These are phyloP conservation scores for Aspergillus nomiae DNA, from an alignment of 2,329 filamentous ascomycete species.

Conservation along the genomic window DNA sequence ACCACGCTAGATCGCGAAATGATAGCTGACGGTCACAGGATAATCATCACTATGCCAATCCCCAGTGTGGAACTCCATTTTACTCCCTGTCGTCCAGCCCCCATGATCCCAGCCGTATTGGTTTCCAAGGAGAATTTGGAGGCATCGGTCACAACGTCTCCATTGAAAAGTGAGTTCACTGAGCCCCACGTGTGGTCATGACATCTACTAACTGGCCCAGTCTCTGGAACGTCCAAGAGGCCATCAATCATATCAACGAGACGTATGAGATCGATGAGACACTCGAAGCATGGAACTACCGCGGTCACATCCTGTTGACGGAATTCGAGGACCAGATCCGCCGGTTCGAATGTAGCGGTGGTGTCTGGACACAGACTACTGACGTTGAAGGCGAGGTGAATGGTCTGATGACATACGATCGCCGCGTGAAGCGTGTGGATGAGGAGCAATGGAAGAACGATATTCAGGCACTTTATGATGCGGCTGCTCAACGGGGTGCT, in stretches of 20 bases:
- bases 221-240: constrained; percentile 64
- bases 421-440: constrained; percentile 58
- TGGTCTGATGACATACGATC: constrained; percentile 69
- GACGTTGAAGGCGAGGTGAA: constrained; percentile 77
- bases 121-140: constrained; percentile 71
- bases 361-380: constrained; percentile 72
- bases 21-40: constrained; percentile 45
- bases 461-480: constrained; percentile 62
- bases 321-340: constrained; percentile 55
- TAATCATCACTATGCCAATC: constrained; percentile 71
- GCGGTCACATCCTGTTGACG: constrained; percentile 55
- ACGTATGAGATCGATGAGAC: constrained; percentile 68
- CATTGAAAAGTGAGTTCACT: constrained; percentile 56
- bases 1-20: background rate
- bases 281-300: constrained; percentile 66
- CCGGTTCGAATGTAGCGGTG: constrained; percentile 65
- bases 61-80: constrained; percentile 71
- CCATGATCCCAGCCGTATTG: constrained; percentile 63
- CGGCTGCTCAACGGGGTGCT: constrained; percentile 40
- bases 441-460: constrained; percentile 61
- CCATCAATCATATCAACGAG: constrained; percentile 63
- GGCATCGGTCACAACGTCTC: constrained; percentile 68
- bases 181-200: background rate
- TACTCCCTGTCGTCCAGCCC: constrained; percentile 61
- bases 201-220: constrained; percentile 34